Evolutionary conservation across 768 basidiomycete species (phyloP), one percentile per base, ranked within the genome.

Genomic region (Tubosaeta brunneosetosa): DNA sequence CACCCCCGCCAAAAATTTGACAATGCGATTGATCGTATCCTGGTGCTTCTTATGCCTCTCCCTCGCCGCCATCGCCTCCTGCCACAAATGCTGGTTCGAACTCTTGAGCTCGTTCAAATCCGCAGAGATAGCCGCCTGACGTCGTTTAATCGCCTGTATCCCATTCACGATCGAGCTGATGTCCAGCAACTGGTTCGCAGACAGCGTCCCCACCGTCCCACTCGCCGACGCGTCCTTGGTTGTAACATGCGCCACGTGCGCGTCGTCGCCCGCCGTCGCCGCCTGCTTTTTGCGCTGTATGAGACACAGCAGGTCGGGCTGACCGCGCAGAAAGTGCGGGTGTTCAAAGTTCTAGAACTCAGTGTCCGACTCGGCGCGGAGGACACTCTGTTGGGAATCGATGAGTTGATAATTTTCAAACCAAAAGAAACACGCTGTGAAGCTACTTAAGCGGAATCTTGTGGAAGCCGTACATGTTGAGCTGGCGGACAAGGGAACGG

Each of bases 341-440:
- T 97, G 92, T 54, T 84, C 84, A 70, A 97, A 99, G 68, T 97
- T 92, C 86, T 87, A 90, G 49, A 85, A 80, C 63, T 94, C 92
- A 42, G 81, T 83, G 56, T 87, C 88, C 49, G 81, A 76, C 52
- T 94, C 91, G 66, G 83, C 81, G 65, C 85, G 88, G 56, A 97
- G 79, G 26, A 92, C 93, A 43, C 94, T 94, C 68, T 95, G 91
- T 63, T 95, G 94, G 17, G 97, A 83, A 66, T 98, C n/a, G n/a
- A n/a, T n/a, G n/a, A n/a, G n/a, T n/a, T n/a, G n/a, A n/a, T n/a
- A n/a, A n/a, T n/a, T n/a, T n/a, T n/a, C n/a, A n/a, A n/a, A n/a
- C n/a, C n/a, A n/a, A n/a, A n/a, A n/a, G n/a, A n/a, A n/a, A n/a
- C n/a, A n/a, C n/a, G n/a, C n/a, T n/a, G n/a, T n/a, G n/a, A n/a